Conservation (phyloP, 805 yeast species). For the Ogataea neopini region DNA sequence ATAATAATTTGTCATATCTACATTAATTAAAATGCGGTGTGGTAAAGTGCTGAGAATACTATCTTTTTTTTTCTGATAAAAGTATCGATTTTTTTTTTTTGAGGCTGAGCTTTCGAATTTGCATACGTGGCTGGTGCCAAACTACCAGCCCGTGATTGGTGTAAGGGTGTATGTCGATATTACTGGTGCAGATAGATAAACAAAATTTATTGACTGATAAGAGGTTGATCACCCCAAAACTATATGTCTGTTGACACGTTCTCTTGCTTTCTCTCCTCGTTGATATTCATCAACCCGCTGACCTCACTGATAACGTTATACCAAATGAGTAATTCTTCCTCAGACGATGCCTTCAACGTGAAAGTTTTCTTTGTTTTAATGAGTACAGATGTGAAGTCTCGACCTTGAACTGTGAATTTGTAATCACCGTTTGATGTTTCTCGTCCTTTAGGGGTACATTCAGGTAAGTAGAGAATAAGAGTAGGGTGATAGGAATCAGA, state of each 20-base stretch:
- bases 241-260: too few relatives aligned
- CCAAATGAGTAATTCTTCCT: conserved; percentile 49
- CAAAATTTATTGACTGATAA: too few relatives aligned
- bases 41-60: background rate
- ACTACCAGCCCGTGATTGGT: too few relatives aligned
- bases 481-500: conserved; percentile 46
- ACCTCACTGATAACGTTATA: conserved; percentile 39
- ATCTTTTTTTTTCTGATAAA: background rate
- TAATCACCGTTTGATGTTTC: conserved; percentile 35
- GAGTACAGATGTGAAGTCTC: conserved; percentile 37
- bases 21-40: background rate
- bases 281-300: conserved; percentile 23
- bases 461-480: conserved; percentile 48
- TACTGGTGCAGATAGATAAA: too few relatives aligned
- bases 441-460: conserved; percentile 38
- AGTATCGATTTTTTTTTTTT: background rate
- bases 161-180: too few relatives aligned
- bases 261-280: conserved; percentile 1
- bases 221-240: too few relatives aligned
- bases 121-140: background rate
- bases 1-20: too few relatives aligned
- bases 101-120: background rate
- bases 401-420: conserved; percentile 45
- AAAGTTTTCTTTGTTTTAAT: conserved; percentile 32
- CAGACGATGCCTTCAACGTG: conserved; percentile 44